Conservation (phyloP, 352 stramenopile species). For the Phytophthora tubulina region DNA sequence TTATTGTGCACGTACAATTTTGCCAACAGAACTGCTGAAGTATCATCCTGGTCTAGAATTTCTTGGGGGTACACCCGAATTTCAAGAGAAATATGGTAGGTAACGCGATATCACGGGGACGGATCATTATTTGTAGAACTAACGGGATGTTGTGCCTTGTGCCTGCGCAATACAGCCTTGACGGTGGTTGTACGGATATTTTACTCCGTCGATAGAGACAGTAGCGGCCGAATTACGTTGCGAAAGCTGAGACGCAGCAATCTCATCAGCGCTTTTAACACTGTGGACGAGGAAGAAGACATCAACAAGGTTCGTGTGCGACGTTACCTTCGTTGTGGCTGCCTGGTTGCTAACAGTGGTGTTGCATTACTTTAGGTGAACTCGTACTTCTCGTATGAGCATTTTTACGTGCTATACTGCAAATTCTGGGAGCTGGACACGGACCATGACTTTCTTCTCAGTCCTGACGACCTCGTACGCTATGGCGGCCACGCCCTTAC, state of each 20-base stretch:
- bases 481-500: constrained; percentile 88
- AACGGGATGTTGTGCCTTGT: constrained; percentile 1
- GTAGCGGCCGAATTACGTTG: constrained; percentile 95
- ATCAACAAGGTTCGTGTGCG: constrained; percentile 96
- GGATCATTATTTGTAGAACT: neutral
- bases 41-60: constrained; percentile 96
- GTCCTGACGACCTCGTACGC: constrained; percentile 82
- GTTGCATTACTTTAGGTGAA: constrained; percentile 67
- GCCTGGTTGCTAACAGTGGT: neutral
- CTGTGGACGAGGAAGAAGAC: constrained; percentile 98
- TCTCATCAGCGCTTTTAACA: constrained; percentile 95
- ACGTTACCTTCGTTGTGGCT: neutral
- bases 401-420: constrained; percentile 99
- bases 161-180: constrained; percentile 70
- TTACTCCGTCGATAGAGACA: constrained; percentile 94
- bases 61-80: constrained; percentile 97
- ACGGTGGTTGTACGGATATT: constrained; percentile 97
- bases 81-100: constrained; percentile 99
- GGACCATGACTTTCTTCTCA: constrained; percentile 89
- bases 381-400: constrained; percentile 98
- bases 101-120: neutral
- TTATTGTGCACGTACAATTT: constrained; percentile 40
- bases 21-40: constrained; percentile 80
- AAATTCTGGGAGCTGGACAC: constrained; percentile 99
- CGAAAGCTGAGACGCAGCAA: constrained; percentile 95